Conservation (phyloP, 225 moss, liverwort and hornwort species). For the Physcomitrellopsis africana region DNA sequence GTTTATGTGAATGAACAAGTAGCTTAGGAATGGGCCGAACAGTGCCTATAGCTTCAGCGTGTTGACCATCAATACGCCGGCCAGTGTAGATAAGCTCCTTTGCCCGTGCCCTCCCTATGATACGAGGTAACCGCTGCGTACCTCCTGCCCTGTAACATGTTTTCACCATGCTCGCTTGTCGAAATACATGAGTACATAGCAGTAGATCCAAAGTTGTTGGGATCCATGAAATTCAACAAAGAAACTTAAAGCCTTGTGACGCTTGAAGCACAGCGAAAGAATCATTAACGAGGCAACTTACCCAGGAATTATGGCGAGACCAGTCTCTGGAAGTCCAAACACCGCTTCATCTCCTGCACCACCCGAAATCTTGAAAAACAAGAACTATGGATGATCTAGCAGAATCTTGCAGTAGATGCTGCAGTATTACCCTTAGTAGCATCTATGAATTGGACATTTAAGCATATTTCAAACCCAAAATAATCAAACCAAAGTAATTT, state of each 20-base stretch:
- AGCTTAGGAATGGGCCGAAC: slow-evolving; percentile 22
- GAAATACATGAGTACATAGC: slow-evolving; percentile 12
- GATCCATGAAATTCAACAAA: slow-evolving; percentile 13
- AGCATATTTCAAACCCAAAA: slow-evolving; percentile 18
- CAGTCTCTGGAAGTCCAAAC: slow-evolving; percentile 96
- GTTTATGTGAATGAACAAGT: slow-evolving; percentile 11
- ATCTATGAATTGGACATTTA: slow-evolving; percentile 1
- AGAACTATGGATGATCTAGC: background rate
- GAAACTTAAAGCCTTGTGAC: slow-evolving; percentile 12
- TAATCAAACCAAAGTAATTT: slow-evolving; percentile 11
- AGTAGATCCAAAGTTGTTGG: slow-evolving; percentile 20
- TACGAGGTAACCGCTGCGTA: slow-evolving; percentile 91
- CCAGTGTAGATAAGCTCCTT: slow-evolving; percentile 97
- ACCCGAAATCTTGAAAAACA: slow-evolving; percentile 21
- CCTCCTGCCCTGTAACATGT: slow-evolving; percentile 82
- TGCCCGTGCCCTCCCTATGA: slow-evolving; percentile 86
- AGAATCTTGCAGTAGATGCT: slow-evolving; percentile 18
- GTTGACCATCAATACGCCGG: slow-evolving; percentile 75
- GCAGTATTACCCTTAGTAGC: slow-evolving; percentile 5
- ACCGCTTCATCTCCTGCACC: slow-evolving; percentile 81
- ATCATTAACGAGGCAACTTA: slow-evolving; percentile 34
- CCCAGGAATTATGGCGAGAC: slow-evolving; percentile 97
- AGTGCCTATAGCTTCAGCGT: slow-evolving; percentile 80
- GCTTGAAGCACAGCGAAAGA: slow-evolving; percentile 17
- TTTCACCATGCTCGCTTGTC: slow-evolving; percentile 34